Conservation (phyloP, 2,329 filamentous ascomycete genomes). For the Colletotrichum ledebouriae region DNA sequence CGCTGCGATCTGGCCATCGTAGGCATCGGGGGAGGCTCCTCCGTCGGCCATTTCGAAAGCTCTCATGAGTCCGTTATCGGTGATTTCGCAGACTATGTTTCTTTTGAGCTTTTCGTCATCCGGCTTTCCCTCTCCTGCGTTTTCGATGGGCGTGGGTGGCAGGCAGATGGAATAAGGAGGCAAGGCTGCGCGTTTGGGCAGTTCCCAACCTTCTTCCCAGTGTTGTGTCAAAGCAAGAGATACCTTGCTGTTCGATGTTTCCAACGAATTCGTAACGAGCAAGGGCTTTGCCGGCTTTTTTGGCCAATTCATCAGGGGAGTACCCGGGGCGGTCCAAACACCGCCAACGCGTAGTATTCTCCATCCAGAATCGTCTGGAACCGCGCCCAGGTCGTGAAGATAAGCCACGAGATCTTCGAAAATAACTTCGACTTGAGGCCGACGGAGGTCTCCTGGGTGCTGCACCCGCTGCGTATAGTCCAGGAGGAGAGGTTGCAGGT, state of each 20-base stretch:
- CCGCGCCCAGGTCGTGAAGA: constrained; percentile 10
- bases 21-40: neutral
- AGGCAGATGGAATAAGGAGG: constrained; percentile 9
- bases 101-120: neutral
- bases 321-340: constrained; percentile 4
- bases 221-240: constrained; percentile 3
- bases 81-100: neutral
- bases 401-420: constrained; percentile 7
- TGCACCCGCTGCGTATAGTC: neutral
- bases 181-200: neutral
- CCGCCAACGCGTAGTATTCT: neutral
- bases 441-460: constrained; percentile 1
- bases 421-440: constrained; percentile 1
- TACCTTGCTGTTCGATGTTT: neutral
- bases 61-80: neutral
- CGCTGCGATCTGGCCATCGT: neutral
- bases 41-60: neutral
- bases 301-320: constrained; percentile 1
- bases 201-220: constrained; percentile 2
- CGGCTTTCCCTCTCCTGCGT: neutral
- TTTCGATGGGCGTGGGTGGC: neutral
- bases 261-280: neutral
- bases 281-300: neutral
- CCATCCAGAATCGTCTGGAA: constrained; percentile 1
- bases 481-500: neutral